Evolutionary conservation across 164 flowering plant species (phyloP).

Genomic region (Aristolochia californica): DNA sequence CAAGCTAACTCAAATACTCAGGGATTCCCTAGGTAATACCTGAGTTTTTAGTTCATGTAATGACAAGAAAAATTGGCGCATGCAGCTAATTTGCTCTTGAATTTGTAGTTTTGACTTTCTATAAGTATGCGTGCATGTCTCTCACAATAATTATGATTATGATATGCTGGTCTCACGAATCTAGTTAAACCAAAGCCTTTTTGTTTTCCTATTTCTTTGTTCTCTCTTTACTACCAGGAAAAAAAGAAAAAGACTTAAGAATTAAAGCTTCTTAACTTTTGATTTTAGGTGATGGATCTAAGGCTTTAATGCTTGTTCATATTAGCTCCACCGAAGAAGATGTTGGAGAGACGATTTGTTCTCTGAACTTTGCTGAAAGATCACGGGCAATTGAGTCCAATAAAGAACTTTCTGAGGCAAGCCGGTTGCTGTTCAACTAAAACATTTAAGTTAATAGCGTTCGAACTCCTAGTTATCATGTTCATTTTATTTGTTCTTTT

Average conservation of each 20-base stretch:
- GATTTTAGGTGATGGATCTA: slow-evolving; percentile 48
- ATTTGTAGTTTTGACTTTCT: background rate
- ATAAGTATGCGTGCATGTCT: background rate
- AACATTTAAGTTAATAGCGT: too few relatives aligned
- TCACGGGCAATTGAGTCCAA: slow-evolving; percentile 50
- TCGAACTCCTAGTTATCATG: background rate
- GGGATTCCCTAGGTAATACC: slow-evolving; percentile 60
- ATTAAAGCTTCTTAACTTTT: too few relatives aligned
- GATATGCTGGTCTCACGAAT: background rate
- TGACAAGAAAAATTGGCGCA: too few relatives aligned
- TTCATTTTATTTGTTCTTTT: background rate
- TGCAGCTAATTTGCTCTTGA: slow-evolving; percentile 2
- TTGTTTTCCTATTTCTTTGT: background rate
- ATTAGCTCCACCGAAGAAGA: slow-evolving; percentile 59
- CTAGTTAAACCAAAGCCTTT: too few relatives aligned
- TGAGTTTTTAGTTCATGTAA: too few relatives aligned
- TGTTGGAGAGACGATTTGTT: slow-evolving; percentile 55
- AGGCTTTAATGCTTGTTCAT: slow-evolving; percentile 74
- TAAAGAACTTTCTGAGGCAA: slow-evolving; percentile 49
- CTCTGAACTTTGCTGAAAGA: slow-evolving; percentile 61
- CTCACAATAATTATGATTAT: background rate
- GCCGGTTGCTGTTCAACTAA: background rate
- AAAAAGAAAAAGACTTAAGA: too few relatives aligned
- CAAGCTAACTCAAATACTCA: slow-evolving; percentile 78
- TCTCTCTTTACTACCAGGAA: too few relatives aligned